These are phyloP conservation scores for Colletotrichum theobromicola DNA, from an alignment of 2,329 filamentous ascomycete genomes.

Conservation along the genomic window DNA sequence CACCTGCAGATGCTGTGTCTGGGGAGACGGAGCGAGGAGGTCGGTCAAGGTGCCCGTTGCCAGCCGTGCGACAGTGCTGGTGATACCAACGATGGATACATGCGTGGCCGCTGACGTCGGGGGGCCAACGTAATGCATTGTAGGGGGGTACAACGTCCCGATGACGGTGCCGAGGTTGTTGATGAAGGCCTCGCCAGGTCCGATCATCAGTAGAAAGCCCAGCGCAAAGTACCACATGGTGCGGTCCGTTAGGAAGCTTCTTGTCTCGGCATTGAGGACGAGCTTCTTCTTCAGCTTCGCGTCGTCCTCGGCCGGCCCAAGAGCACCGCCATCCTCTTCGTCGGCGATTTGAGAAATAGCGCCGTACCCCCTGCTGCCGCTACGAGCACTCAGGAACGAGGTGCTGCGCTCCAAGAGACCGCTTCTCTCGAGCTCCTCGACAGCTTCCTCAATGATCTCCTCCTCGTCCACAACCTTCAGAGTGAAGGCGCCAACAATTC, in stretches of 20 bases:
- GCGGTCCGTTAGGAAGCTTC: slow-evolving; percentile 80
- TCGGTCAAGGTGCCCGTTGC: slow-evolving; percentile 89
- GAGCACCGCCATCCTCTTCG: slow-evolving; percentile 49
- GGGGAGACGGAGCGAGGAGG: slow-evolving; percentile 74
- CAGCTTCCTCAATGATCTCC: slow-evolving; percentile 86
- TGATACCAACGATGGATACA: slow-evolving; percentile 89
- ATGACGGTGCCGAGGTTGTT: slow-evolving; percentile 97
- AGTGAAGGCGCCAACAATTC: slow-evolving; percentile 74
- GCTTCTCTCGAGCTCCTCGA: slow-evolving; percentile 89
- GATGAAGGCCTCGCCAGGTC: slow-evolving; percentile 96
- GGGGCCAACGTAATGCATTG: slow-evolving; percentile 42
- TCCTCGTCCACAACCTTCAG: slow-evolving; percentile 83
- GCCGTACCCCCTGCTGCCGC: slow-evolving; percentile 63
- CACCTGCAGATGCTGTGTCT: slow-evolving; percentile 62
- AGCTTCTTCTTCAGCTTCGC: slow-evolving; percentile 80
- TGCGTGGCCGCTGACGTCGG: slow-evolving; percentile 79
- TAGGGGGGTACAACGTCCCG: slow-evolving; percentile 76
- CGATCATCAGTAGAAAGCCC: slow-evolving; percentile 91
- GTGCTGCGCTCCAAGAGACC: slow-evolving; percentile 76
- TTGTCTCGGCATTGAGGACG: slow-evolving; percentile 90
- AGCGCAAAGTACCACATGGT: slow-evolving; percentile 96
- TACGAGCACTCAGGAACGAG: slow-evolving; percentile 63
- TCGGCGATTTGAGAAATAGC: slow-evolving; percentile 52
- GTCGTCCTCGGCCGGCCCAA: slow-evolving; percentile 44
- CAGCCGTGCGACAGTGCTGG: slow-evolving; percentile 89